Conservation (phyloP, 202 grass and related monocot genomes). For the Bolboschoenoplectus hybrid region DNA sequence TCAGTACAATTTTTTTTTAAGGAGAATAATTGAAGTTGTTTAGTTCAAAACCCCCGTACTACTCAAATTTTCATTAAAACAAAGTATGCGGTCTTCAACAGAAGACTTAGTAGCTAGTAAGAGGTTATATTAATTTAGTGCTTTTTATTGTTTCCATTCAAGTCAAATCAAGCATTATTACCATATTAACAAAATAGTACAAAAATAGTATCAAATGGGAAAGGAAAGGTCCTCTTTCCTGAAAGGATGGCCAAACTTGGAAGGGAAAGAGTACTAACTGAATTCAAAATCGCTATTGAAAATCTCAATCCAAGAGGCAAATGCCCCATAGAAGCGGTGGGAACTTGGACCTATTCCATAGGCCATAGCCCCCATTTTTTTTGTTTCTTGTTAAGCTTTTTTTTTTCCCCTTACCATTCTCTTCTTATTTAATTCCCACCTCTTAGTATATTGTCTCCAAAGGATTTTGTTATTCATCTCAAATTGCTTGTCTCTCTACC, state of each 20-base stretch:
- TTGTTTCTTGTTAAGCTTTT: slow-evolving; percentile 26
- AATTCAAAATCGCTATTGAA: slow-evolving; percentile 11
- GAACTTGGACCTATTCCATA: slow-evolving; percentile 38
- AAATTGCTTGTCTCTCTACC: slow-evolving; percentile 26
- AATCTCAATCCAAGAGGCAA: slow-evolving; percentile 27
- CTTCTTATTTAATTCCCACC: slow-evolving; percentile 12
- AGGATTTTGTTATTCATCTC: slow-evolving; percentile 26
- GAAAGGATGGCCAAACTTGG: slow-evolving; percentile 25
- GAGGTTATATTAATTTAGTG: slow-evolving; percentile 18
- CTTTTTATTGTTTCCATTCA: background rate
- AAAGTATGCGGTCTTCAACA: slow-evolving; percentile 12
- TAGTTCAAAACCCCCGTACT: background rate
- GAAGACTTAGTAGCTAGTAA: background rate
- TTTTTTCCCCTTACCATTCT: background rate
- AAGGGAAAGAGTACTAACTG: slow-evolving; percentile 21
- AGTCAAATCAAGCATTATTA: background rate
- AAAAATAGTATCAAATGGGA: slow-evolving; percentile 1
- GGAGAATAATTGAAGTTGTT: background rate
- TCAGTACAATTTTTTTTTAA: background rate
- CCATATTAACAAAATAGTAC: slow-evolving; percentile 21
- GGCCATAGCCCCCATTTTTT: slow-evolving; percentile 32
- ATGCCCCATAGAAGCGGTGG: slow-evolving; percentile 2
- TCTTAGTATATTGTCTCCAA: slow-evolving; percentile 20
- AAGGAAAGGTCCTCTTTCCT: background rate
- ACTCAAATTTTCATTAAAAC: slow-evolving; percentile 8